phyloP scores from a whole-genome alignment of 2,329 filamentous ascomycete species.

The Fusarium coicis region DNA sequence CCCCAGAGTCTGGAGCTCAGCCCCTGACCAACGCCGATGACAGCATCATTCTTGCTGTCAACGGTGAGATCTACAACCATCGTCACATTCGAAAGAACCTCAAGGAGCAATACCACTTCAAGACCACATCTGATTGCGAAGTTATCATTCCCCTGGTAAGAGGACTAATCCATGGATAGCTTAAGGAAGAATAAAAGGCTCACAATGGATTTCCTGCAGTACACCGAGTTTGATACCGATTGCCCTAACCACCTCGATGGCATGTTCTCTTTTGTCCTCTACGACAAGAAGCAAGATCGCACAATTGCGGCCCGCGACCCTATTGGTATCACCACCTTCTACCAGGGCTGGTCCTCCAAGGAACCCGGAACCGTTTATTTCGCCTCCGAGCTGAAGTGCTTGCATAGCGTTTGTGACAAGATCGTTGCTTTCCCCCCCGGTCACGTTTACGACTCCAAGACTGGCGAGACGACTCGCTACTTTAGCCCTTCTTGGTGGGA shows the following conservation, averaged over 20 bases:
- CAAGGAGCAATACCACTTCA: conserved; percentile 90
- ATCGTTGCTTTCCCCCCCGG: conserved; percentile 94
- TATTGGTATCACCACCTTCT: conserved; percentile 96
- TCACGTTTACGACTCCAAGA: conserved; percentile 95
- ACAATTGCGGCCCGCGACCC: conserved; percentile 95
- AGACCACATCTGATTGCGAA: conserved; percentile 98
- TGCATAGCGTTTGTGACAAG: conserved; percentile 94
- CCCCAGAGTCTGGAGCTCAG: conserved; percentile 89
- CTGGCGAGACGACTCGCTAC: conserved; percentile 85
- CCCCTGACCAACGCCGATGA: conserved; percentile 93
- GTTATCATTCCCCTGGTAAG: conserved; percentile 94
- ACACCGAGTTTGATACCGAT: conserved; percentile 90
- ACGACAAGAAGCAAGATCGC: conserved; percentile 94
- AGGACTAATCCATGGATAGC: neutral
- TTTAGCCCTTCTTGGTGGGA: conserved; percentile 96
- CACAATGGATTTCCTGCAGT: conserved; percentile 61
- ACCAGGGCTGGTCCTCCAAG: conserved; percentile 89
- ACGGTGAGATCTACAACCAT: conserved; percentile 99
- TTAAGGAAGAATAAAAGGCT: conserved; percentile 14
- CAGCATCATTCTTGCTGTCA: conserved; percentile 91
- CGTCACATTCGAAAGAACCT: conserved; percentile 89
- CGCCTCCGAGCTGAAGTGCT: conserved; percentile 94
- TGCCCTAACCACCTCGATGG: conserved; percentile 94
- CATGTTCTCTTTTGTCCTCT: conserved; percentile 99
- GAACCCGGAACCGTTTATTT: conserved; percentile 92